Conservation (phyloP, 2,329 filamentous ascomycete genomes). For the Trichoderma polysporum region DNA sequence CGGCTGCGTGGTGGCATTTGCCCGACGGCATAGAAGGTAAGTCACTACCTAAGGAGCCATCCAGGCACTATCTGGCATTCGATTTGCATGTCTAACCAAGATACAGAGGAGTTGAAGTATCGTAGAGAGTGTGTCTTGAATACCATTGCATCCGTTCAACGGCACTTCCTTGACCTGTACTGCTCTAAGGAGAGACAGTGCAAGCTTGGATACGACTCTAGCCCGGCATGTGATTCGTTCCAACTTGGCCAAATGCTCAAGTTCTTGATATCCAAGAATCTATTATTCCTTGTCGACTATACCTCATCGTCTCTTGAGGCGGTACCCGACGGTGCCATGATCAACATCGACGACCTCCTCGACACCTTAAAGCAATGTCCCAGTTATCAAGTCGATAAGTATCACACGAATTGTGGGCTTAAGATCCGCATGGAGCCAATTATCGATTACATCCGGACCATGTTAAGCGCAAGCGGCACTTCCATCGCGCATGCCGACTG, state of each 20-base stretch:
- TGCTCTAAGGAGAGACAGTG: conserved; percentile 67
- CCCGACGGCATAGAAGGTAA: conserved; percentile 66
- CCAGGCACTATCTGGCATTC: not conserved
- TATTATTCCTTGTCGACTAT: conserved; percentile 60
- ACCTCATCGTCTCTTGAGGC: conserved; percentile 47
- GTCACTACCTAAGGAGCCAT: conserved; percentile 23
- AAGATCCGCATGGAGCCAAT: conserved; percentile 64
- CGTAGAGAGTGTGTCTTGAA: conserved; percentile 66
- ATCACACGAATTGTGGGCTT: conserved; percentile 73
- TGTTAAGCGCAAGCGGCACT: conserved; percentile 50
- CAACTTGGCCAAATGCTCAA: conserved; percentile 76
- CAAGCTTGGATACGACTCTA: conserved; percentile 71
- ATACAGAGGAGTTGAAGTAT: conserved; percentile 61
- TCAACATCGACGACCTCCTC: conserved; percentile 63
- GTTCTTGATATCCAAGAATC: conserved; percentile 63
- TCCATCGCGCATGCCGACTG: conserved; percentile 47
- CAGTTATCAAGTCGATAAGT: conserved; percentile 70
- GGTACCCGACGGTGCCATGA: conserved; percentile 50
- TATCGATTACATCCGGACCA: conserved; percentile 61
- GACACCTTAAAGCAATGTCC: conserved; percentile 64
- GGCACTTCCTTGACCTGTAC: conserved; percentile 67
- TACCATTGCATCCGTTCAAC: conserved; percentile 67
- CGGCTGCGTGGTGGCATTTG: conserved; percentile 69
- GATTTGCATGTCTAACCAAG: not conserved
- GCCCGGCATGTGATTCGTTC: conserved; percentile 70